A percentile compares a stretch with the other conserved stretches of the same genome.
These are phyloP conservation scores for Biscutella auriculata DNA, from an alignment of 441 rosid species.

Conservation along the genomic window DNA sequence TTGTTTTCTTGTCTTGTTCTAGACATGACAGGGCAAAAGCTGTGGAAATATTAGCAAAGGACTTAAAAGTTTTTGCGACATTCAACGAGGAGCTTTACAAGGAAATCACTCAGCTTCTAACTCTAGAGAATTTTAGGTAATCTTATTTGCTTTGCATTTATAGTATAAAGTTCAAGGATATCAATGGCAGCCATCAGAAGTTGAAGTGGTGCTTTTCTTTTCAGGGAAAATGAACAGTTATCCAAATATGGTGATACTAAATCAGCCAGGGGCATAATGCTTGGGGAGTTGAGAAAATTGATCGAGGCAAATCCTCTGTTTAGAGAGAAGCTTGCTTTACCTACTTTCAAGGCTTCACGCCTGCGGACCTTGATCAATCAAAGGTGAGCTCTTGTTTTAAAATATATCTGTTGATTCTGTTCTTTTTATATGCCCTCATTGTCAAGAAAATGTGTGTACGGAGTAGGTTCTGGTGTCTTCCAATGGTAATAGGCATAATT, in stretches of 20 bases:
- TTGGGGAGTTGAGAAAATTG: slow-evolving; percentile 93
- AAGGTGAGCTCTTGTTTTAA: no score
- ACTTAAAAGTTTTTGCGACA: slow-evolving; percentile 88
- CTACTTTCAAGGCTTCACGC: slow-evolving; percentile 61
- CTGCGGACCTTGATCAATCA: slow-evolving; percentile 81
- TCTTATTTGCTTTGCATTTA: background rate
- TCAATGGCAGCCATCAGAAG: no score
- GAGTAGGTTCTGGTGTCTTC: background rate
- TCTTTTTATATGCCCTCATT: background rate
- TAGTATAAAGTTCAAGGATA: background rate
- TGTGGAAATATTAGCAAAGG: slow-evolving; percentile 85
- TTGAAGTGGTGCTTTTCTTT: slow-evolving; percentile 4
- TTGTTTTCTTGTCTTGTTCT: slow-evolving; percentile 14
- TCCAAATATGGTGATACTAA: slow-evolving; percentile 95
- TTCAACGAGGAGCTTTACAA: slow-evolving; percentile 94
- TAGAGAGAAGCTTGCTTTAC: slow-evolving; percentile 72
- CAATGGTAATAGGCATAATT: background rate
- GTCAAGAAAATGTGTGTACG: background rate
- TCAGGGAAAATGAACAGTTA: slow-evolving; percentile 92
- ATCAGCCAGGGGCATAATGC: slow-evolving; percentile 90
- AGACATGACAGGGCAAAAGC: slow-evolving; percentile 96
- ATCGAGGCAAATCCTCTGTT: slow-evolving; percentile 94
- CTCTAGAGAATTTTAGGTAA: slow-evolving; percentile 87
- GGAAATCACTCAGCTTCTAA: slow-evolving; percentile 92
- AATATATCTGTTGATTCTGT: background rate